A percentile compares a stretch with the other conserved stretches of the same genome.
Conservation (phyloP, 1,284 basidiomycete species). For the Fistulina hepatica region DNA sequence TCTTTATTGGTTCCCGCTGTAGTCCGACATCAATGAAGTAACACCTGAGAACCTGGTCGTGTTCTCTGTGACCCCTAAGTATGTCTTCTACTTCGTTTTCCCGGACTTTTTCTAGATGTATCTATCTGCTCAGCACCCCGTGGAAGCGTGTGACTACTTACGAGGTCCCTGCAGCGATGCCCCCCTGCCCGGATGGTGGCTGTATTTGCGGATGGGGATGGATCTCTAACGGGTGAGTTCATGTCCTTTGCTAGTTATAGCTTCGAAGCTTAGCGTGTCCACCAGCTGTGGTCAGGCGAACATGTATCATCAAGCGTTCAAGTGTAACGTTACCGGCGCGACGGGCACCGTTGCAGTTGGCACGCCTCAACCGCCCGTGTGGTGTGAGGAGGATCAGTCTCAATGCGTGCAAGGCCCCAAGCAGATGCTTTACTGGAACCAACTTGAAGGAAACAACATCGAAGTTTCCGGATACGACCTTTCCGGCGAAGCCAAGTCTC, state of each 20-base stretch:
- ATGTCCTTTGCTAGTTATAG: not conserved
- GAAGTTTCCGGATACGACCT: constrained; percentile 27
- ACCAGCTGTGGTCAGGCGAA: constrained; percentile 33
- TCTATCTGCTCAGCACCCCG: constrained; percentile 28
- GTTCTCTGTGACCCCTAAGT: constrained; percentile 23
- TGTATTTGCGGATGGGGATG: constrained; percentile 30
- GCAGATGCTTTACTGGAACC: constrained; percentile 40
- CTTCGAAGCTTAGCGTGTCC: not conserved
- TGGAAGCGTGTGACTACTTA: constrained; percentile 35
- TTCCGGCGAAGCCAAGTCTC: constrained; percentile 27
- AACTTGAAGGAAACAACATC: constrained; percentile 33
- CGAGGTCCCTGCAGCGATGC: constrained; percentile 33
- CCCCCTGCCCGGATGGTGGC: constrained; percentile 34
- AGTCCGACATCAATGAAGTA: constrained; percentile 27
- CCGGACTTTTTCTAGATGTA: constrained; percentile 13
- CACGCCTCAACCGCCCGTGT: constrained; percentile 28
- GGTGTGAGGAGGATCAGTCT: constrained; percentile 32
- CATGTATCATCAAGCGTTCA: constrained; percentile 33
- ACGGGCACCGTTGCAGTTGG: constrained; percentile 27
- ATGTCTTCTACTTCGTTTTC: constrained; percentile 12
- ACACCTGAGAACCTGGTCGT: constrained; percentile 23
- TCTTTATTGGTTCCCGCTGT: not conserved
- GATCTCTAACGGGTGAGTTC: not conserved
- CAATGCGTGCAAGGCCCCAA: constrained; percentile 28
- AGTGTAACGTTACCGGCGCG: constrained; percentile 32